phyloP scores from a whole-genome alignment of 106 monocot genomes.

The Dendrobium chrysotoxum region DNA sequence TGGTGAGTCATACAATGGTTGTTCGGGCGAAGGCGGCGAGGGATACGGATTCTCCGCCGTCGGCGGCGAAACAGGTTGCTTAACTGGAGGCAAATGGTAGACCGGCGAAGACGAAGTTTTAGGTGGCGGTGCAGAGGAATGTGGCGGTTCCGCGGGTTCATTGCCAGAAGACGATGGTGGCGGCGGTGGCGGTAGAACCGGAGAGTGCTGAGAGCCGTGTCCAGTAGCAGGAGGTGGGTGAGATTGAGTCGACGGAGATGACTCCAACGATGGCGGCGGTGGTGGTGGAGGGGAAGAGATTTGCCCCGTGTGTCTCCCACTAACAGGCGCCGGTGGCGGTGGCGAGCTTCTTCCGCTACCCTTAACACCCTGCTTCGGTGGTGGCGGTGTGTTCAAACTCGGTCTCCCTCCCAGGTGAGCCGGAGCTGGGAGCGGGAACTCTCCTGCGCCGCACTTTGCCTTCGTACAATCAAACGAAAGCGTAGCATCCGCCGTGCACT shows the following conservation, averaged over 20 bases:
- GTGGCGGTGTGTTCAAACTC: background rate
- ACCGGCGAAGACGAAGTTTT: background rate
- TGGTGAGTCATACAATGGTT: too few species aligned
- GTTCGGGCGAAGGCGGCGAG: too few species aligned
- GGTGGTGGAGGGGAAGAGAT: background rate
- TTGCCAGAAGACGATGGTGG: background rate
- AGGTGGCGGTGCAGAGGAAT: constrained; percentile 11
- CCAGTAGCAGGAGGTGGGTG: background rate
- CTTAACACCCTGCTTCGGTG: background rate
- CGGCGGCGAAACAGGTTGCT: background rate
- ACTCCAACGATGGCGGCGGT: constrained; percentile 2
- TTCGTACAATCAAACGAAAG: constrained; percentile 20
- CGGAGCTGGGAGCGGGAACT: background rate
- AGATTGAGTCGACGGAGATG: constrained; percentile 3
- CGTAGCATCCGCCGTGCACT: constrained; percentile 22
- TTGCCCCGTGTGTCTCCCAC: background rate
- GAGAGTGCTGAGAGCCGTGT: background rate
- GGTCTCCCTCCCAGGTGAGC: background rate
- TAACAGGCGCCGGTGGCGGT: constrained; percentile 1
- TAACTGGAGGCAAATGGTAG: background rate
- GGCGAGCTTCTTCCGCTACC: background rate
- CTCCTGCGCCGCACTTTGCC: constrained; percentile 16
- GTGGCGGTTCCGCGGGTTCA: background rate
- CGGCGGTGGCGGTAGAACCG: background rate
- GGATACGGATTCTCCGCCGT: background rate